A percentile compares a stretch with the other conserved stretches of the same genome.
Conservation (phyloP, 208 protist species). For the Strigomonas culicis region DNA sequence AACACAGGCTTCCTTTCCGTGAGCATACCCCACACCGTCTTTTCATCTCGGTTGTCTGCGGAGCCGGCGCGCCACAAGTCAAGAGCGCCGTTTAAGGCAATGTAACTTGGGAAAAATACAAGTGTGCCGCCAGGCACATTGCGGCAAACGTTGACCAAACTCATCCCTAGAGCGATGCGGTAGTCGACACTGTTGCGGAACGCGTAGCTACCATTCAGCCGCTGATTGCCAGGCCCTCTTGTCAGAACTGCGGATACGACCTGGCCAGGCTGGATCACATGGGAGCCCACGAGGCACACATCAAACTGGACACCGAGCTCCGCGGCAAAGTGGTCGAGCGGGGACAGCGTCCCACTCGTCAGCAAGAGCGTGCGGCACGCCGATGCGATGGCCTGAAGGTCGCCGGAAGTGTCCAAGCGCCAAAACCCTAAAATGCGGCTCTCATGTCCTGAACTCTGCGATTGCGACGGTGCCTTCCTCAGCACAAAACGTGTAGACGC, state of each 20-base stretch:
- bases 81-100: conserved; percentile 65
- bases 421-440: conserved; percentile 84
- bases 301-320: conserved; percentile 89
- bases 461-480: conserved; percentile 5
- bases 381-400: conserved; percentile 64
- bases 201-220: conserved; percentile 83
- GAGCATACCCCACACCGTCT: conserved; percentile 80
- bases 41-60: conserved; percentile 19
- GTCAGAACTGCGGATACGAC: conserved; percentile 63
- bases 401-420: conserved; percentile 84
- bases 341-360: conserved; percentile 96
- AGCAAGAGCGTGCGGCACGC: conserved; percentile 78
- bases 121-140: conserved; percentile 94
- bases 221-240: conserved; percentile 60
- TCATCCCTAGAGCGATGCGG: conserved; percentile 70
- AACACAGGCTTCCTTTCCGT: conserved; percentile 80
- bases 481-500: conserved; percentile 48
- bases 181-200: conserved; percentile 78
- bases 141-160: conserved; percentile 82
- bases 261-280: conserved; percentile 89
- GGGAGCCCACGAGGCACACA: conserved; percentile 78
- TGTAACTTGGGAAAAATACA: conserved; percentile 97
- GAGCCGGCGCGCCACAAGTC: conserved; percentile 69
- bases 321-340: conserved; percentile 90
- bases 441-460: not conserved